Percentiles rank a stretch among this genome's conserved stretches.
Evolutionary conservation across 805 yeast genomes (phyloP).

Genomic region (Yamadazyma scolyti): DNA sequence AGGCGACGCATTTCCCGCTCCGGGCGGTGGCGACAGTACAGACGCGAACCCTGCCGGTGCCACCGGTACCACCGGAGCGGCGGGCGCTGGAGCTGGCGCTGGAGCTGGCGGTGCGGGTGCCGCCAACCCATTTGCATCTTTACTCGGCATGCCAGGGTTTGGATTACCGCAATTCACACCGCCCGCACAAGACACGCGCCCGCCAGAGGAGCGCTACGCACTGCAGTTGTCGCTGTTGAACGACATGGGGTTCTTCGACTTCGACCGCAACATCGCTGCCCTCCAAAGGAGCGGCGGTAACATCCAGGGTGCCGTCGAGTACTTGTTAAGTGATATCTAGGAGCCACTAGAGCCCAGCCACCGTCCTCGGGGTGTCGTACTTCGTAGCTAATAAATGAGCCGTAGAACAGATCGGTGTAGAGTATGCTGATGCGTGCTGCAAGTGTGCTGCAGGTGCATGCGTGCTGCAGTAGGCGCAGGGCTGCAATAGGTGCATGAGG

Average conservation of each 20-base stretch:
- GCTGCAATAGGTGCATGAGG: no score
- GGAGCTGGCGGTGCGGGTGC: constrained; percentile 11
- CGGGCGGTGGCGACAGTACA: constrained; percentile 15
- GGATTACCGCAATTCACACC: constrained; percentile 23
- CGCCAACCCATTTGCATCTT: constrained; percentile 37
- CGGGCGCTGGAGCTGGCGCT: constrained; percentile 9
- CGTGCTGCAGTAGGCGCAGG: no score
- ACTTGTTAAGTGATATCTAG: constrained; percentile 26
- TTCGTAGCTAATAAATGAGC: no score
- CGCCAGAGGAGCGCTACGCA: constrained; percentile 45
- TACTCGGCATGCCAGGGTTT: constrained; percentile 34
- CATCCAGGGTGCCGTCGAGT: constrained; percentile 95
- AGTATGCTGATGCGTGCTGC: no score
- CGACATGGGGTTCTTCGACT: constrained; percentile 73
- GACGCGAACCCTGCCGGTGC: constrained; percentile 8
- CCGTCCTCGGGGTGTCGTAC: not conserved
- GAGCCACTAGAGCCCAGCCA: no score
- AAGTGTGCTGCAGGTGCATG: no score
- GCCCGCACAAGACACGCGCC: constrained; percentile 37
- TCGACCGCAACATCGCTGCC: constrained; percentile 88
- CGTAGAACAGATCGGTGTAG: no score
- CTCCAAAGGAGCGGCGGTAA: constrained; percentile 94
- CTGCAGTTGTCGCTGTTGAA: constrained; percentile 42
- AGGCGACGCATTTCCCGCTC: constrained; percentile 34
- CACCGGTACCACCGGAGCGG: constrained; percentile 8